Conservation (phyloP, 805 yeast species). For the Schwanniomyces polymorphus region DNA sequence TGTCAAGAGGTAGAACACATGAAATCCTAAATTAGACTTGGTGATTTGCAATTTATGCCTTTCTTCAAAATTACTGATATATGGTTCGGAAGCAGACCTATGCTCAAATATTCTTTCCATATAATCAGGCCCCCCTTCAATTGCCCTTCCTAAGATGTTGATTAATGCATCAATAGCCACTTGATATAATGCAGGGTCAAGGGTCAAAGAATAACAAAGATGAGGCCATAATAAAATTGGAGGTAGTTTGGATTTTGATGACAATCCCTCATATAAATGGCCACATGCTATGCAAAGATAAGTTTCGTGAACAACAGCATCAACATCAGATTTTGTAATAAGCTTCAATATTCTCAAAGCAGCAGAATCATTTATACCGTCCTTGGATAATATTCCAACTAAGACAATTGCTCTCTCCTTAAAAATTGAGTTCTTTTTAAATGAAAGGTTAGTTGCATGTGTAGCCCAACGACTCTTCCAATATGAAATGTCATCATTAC, state of each 20-base stretch:
- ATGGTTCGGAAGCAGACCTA: slow-evolving; percentile 39
- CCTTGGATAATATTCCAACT: slow-evolving; percentile 65
- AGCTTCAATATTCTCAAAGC: slow-evolving; percentile 30
- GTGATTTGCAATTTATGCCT: slow-evolving; percentile 38
- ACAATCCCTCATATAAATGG: slow-evolving; percentile 49
- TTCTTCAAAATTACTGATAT: slow-evolving; percentile 44
- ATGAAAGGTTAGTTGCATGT: slow-evolving; percentile 62
- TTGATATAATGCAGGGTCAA: slow-evolving; percentile 30
- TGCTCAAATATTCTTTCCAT: slow-evolving; percentile 26
- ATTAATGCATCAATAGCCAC: slow-evolving; percentile 30
- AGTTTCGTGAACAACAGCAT: slow-evolving; percentile 29
- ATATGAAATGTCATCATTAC: slow-evolving; percentile 44
- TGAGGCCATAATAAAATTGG: slow-evolving; percentile 52
- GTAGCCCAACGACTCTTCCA: slow-evolving; percentile 71
- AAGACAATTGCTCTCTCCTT: slow-evolving; percentile 69
- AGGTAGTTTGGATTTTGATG: slow-evolving; percentile 44
- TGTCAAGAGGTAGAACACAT: slow-evolving; percentile 46
- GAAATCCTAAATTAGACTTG: slow-evolving; percentile 49
- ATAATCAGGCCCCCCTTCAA: slow-evolving; percentile 20
- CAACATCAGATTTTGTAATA: slow-evolving; percentile 19
- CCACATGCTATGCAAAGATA: slow-evolving; percentile 46
- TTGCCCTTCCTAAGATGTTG: slow-evolving; percentile 23
- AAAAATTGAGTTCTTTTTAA: slow-evolving; percentile 53
- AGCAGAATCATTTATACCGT: slow-evolving; percentile 60
- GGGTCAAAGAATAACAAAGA: slow-evolving; percentile 28